A percentile compares a stretch with the other conserved stretches of the same genome.
Conservation (phyloP, 257 asterid species). For the Solanum medicagineum region DNA sequence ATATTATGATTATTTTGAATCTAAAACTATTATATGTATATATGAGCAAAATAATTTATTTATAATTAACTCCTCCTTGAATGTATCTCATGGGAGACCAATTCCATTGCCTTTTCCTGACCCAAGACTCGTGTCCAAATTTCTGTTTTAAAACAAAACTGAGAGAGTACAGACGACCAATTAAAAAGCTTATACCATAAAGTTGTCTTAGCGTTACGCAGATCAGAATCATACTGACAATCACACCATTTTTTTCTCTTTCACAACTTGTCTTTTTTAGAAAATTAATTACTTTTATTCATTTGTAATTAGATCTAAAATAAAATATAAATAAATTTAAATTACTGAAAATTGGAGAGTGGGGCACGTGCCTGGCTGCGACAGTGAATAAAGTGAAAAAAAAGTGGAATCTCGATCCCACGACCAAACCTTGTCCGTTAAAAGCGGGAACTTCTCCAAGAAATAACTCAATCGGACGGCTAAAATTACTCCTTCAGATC, state of each 20-base stretch:
- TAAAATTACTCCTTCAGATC: not conserved
- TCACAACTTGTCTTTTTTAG: not conserved
- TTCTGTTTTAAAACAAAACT: not conserved
- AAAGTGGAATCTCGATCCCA: slow-evolving; percentile 21
- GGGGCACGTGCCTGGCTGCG: slow-evolving; percentile 15
- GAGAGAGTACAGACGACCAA: not conserved
- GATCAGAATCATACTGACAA: not conserved
- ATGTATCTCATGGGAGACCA: not conserved
- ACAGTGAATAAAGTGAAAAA: slow-evolving; percentile 4
- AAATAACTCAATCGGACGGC: slow-evolving; percentile 24
- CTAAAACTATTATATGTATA: not conserved
- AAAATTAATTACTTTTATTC: not conserved
- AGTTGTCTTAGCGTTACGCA: not conserved
- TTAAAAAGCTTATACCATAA: not conserved
- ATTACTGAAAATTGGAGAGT: not conserved
- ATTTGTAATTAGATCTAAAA: too few species aligned
- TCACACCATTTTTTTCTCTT: not conserved
- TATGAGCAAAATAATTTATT: not conserved
- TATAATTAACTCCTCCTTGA: not conserved
- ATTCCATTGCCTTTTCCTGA: not conserved
- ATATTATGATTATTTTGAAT: not conserved
- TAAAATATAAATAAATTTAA: not conserved
- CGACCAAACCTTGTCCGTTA: slow-evolving; percentile 24
- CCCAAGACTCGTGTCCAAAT: not conserved
- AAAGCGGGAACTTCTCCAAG: slow-evolving; percentile 17